Percentiles rank a stretch among this genome's conserved stretches.
Conservation (phyloP, 192 early-diverging fungal species). For the Powellomyces hirtus region DNA sequence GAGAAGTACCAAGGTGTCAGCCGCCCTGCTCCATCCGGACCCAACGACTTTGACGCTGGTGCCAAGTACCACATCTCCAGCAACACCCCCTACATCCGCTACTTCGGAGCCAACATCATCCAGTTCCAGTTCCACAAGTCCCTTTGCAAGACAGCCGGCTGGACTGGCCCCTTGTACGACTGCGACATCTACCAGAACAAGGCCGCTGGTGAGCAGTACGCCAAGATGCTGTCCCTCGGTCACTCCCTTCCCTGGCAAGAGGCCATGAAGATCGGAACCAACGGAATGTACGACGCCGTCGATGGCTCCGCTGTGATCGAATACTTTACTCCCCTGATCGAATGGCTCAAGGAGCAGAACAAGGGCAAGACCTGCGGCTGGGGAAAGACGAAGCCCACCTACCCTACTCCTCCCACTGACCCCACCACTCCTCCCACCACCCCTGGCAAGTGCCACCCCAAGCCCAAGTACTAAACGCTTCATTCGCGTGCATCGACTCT, state of each 20-base stretch:
- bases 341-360: slow-evolving; percentile 26
- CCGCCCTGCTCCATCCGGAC: slow-evolving; percentile 15
- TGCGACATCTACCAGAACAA: slow-evolving; percentile 35
- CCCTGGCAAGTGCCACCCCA: neutral
- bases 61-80: slow-evolving; percentile 1
- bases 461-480: too few relatives aligned
- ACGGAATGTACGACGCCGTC: slow-evolving; percentile 21
- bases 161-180: slow-evolving; percentile 32
- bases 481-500: too few relatives aligned
- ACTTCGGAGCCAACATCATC: slow-evolving; percentile 31
- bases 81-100: slow-evolving; percentile 32
- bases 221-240: slow-evolving; percentile 30
- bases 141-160: slow-evolving; percentile 24
- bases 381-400: neutral
- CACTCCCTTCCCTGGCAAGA: slow-evolving; percentile 27
- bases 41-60: slow-evolving; percentile 29
- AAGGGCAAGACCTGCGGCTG: slow-evolving; percentile 14
- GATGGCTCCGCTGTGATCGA: slow-evolving; percentile 28
- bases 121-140: slow-evolving; percentile 31
- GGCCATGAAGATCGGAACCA: slow-evolving; percentile 18
- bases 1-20: slow-evolving; percentile 25
- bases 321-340: slow-evolving; percentile 35
- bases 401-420: neutral
- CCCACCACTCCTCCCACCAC: neutral
- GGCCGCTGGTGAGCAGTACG: slow-evolving; percentile 29